A percentile compares a stretch with the other conserved stretches of the same genome.
phyloP scores from a whole-genome alignment of 2,329 filamentous ascomycete genomes.

The Calonectria naviculata region DNA sequence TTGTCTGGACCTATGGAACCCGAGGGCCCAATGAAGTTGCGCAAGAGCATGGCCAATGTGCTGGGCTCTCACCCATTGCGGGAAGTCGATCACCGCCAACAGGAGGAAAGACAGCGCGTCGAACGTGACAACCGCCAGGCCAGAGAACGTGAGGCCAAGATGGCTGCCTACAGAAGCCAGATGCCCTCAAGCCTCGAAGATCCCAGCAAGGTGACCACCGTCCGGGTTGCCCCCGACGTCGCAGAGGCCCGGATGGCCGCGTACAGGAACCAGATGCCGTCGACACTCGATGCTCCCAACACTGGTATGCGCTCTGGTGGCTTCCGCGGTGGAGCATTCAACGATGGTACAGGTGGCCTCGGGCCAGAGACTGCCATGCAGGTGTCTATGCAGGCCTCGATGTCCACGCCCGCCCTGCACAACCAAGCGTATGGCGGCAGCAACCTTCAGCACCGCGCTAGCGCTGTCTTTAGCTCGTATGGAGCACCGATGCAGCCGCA shows the following conservation, averaged over 20 bases:
- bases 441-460: slow-evolving; percentile 42
- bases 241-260: slow-evolving; percentile 59
- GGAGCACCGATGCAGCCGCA: slow-evolving; percentile 39
- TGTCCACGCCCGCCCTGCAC: slow-evolving; percentile 41
- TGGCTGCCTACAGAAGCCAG: slow-evolving; percentile 60
- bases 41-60: slow-evolving; percentile 71
- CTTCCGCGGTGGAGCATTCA: slow-evolving; percentile 64
- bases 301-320: slow-evolving; percentile 51
- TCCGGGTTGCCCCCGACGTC: neutral
- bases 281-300: slow-evolving; percentile 45
- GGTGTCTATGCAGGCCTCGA: neutral
- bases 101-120: slow-evolving; percentile 53
- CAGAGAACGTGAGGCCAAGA: slow-evolving; percentile 58
- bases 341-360: slow-evolving; percentile 60
- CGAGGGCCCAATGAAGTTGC: slow-evolving; percentile 33
- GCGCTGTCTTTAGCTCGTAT: slow-evolving; percentile 44
- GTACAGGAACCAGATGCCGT: slow-evolving; percentile 62
- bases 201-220: neutral
- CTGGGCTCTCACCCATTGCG: slow-evolving; percentile 56
- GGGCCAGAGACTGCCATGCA: slow-evolving; percentile 36
- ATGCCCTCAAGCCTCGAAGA: slow-evolving; percentile 56
- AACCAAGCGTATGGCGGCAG: slow-evolving; percentile 37
- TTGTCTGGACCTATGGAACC: slow-evolving; percentile 27
- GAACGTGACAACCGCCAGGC: slow-evolving; percentile 54
- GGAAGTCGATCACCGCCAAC: slow-evolving; percentile 53